Base-by-base conservation (phyloP, 2,329 filamentous ascomycete species). In the Colletotrichum simmondsii region DNA sequence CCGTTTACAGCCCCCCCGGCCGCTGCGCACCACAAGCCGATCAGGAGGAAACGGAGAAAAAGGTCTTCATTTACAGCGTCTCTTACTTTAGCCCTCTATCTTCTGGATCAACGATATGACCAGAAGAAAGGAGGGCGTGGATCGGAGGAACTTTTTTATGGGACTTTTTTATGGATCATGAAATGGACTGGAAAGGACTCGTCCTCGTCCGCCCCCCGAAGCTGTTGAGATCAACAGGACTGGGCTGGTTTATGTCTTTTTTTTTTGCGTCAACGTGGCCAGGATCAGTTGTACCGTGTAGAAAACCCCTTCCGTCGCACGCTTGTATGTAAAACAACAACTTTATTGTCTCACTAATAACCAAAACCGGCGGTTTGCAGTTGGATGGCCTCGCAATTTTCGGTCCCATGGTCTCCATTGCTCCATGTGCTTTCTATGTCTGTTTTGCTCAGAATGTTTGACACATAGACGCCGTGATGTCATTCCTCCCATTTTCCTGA, bases 301-400 rank as follows among this genome's bases (percentile, higher is more conserved):
- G 68, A 73, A 72, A 73, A 60, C 19, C 64, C 16, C 61, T 46
- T 46, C 37, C 58, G 37, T 67, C 57, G 56, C 66, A 72, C 71
- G 63, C 68, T 68, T 73, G 71, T 73, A 73, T 72, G 68, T 73
- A 73, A 37, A 64, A 32, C 67, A 72, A 72, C 53, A 70, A 59
- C 61, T 54, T 49, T 59, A 73, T 69, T 73, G 68, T 73, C 68
- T 71, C 68, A 72, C 68, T 73, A 73, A 73, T 73, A 63, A 72
- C 52, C 62, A 73, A 46, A 73, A 73, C 57, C 63, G 63, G 63
- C 61, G 62, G 68, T 66, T 72, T 63, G 57, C 68, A 73, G 68
- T 73, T 72, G 71, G 71, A 72, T 72, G 63, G 67, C 61, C 67
- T 62, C 70, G 37, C 30, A 69, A 16, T 12, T 24, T 24, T 28